Evolutionary conservation across 495 filamentous ascomycete species (phyloP).

Genomic region (Penicillium ucsense): DNA sequence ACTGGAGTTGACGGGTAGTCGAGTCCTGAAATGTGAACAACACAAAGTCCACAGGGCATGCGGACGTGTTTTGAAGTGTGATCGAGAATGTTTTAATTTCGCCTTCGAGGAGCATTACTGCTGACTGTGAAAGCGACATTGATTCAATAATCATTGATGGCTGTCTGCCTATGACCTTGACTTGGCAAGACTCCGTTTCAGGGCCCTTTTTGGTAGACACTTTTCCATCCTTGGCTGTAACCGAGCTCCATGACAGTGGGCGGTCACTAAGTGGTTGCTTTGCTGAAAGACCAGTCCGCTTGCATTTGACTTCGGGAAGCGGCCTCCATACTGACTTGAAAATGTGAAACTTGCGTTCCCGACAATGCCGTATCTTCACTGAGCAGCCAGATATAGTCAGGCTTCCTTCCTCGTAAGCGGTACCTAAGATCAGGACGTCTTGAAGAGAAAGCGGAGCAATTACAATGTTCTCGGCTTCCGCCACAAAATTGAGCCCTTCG

Average conservation of each 20-base stretch:
- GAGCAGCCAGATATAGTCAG: slow-evolving; percentile 69
- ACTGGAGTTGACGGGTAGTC: slow-evolving; percentile 63
- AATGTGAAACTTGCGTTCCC: slow-evolving; percentile 72
- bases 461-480: slow-evolving; percentile 50
- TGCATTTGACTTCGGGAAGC: slow-evolving; percentile 61
- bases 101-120: slow-evolving; percentile 85
- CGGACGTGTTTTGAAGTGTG: slow-evolving; percentile 71
- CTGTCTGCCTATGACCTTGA: slow-evolving; percentile 69
- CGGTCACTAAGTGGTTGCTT: slow-evolving; percentile 45
- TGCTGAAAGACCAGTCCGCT: slow-evolving; percentile 56
- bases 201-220: slow-evolving; percentile 25
- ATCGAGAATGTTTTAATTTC: slow-evolving; percentile 69
- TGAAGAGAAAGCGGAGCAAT: slow-evolving; percentile 76
- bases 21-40: slow-evolving; percentile 87
- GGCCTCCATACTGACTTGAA: slow-evolving; percentile 69
- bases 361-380: slow-evolving; percentile 71
- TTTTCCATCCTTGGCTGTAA: slow-evolving; percentile 34
- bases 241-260: slow-evolving; percentile 46
- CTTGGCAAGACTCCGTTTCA: slow-evolving; percentile 25
- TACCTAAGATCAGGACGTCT: slow-evolving; percentile 60
- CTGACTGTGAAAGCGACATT: slow-evolving; percentile 70
- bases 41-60: slow-evolving; percentile 69
- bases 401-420: slow-evolving; percentile 53
- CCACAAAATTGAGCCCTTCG: slow-evolving; percentile 61
- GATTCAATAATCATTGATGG: slow-evolving; percentile 67